These are phyloP conservation scores for Aspergillus alliaceus DNA, from an alignment of 2,329 filamentous ascomycete genomes.

Conservation along the genomic window DNA sequence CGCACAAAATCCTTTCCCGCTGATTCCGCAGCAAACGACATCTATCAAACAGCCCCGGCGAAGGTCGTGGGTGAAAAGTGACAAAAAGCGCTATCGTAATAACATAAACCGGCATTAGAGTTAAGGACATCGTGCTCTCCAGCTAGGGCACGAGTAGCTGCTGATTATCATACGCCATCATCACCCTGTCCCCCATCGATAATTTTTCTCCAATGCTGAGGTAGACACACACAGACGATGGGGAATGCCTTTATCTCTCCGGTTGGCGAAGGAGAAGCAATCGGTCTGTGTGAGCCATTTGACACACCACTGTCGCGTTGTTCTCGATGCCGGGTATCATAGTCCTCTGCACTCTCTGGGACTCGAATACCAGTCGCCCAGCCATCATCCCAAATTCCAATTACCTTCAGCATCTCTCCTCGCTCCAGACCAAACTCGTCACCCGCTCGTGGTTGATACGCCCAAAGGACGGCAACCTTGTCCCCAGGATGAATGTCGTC, in stretches of 20 bases:
- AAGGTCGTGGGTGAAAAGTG: conserved; percentile 10
- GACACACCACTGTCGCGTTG: conserved; percentile 94
- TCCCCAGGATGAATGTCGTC: conserved; percentile 94
- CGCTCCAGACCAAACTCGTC: conserved; percentile 93
- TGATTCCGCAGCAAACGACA: neutral
- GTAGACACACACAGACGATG: conserved; percentile 90
- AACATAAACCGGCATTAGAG: conserved; percentile 34
- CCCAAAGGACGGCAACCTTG: conserved; percentile 89
- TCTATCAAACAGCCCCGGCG: neutral
- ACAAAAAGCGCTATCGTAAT: conserved; percentile 37
- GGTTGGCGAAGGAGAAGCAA: conserved; percentile 62
- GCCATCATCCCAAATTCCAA: conserved; percentile 98
- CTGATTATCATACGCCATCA: conserved; percentile 21
- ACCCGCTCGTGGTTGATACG: conserved; percentile 88
- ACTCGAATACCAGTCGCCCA: conserved; percentile 94
- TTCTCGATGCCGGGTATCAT: conserved; percentile 71
- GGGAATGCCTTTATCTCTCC: conserved; percentile 98
- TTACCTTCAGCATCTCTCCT: conserved; percentile 96
- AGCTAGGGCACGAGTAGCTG: conserved; percentile 13
- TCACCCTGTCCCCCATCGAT: conserved; percentile 73
- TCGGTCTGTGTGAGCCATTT: conserved; percentile 65
- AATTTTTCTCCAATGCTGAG: conserved; percentile 94
- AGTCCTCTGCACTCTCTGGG: conserved; percentile 82
- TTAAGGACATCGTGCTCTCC: conserved; percentile 9
- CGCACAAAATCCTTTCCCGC: conserved; percentile 15